Base-by-base conservation (phyloP, 192 early-diverging fungal species). In the Gigaspora rosea region DNA sequence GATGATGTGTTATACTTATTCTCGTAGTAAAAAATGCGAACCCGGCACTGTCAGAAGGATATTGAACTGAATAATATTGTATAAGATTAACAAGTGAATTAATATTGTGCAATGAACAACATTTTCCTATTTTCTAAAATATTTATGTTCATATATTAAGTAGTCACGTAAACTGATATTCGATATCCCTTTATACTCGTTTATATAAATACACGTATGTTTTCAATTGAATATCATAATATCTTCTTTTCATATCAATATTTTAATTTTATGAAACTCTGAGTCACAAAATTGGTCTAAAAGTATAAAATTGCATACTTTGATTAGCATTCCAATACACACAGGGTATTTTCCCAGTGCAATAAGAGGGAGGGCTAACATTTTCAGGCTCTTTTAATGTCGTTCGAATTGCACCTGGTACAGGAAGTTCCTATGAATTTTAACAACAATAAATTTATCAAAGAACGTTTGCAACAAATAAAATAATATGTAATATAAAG, bases 11-110 rank as follows among this genome's bases (percentile, higher is more conserved):
- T 32, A 80, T 80, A 20, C 66, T 48, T n/a, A 77, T 77, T 13
- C 81, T 70, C 7, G 83, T 84, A 0, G 83, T 82, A 63, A 84
- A 52, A 36, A 84, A 69, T 22, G 80, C 83, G 8, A 78, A 76
- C 3, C 80, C 70, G 10, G 78, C 78, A 10, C 79, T 75, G n/a
- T 75, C 74, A 33, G 10, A 51, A 32, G 74, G 74, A 64, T 52
- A 75, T 51, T 64, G 74, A 51, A 75, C 70, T 72, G n/a, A 4
- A 51, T 36, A 46, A 41, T 47, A 41, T 2, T 41, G 36, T 41
- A 41, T 41, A 41, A 41, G 5, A 41, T 3, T 41, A 5, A 41
- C 5, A 41, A 41, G 5, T 41, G 36, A 41, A 41, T 41, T 41
- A 41, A 5, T 41, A 41, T 41, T 5, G 36, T 41, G 36, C 5